These are phyloP conservation scores for Maudiozyma bulderi DNA, from an alignment of 805 yeast species.

Conservation along the genomic window DNA sequence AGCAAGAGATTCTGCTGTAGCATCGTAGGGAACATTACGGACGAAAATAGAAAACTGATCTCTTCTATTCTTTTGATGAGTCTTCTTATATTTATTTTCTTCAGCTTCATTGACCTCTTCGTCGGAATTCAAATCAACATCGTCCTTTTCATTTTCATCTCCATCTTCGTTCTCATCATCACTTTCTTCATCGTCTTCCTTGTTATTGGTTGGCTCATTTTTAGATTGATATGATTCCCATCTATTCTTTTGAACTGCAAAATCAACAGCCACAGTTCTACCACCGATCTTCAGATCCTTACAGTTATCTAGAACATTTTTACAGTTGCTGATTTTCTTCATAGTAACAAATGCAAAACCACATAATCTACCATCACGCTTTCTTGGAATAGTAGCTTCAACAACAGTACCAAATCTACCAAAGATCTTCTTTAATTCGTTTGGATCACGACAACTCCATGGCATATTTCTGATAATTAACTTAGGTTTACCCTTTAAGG, in stretches of 20 bases:
- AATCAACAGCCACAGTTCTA: slow-evolving; percentile 87
- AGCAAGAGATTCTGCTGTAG: slow-evolving; percentile 65
- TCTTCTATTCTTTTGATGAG: slow-evolving; percentile 41
- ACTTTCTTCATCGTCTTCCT: slow-evolving; percentile 32
- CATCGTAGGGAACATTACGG: slow-evolving; percentile 90
- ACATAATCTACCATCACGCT: slow-evolving; percentile 76
- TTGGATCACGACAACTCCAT: slow-evolving; percentile 83
- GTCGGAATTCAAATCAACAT: slow-evolving; percentile 29
- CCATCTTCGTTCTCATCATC: slow-evolving; percentile 31
- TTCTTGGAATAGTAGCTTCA: slow-evolving; percentile 83
- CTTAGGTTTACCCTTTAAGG: slow-evolving; percentile 70
- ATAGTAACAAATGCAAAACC: slow-evolving; percentile 94
- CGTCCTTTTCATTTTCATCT: slow-evolving; percentile 28
- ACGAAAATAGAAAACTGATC: slow-evolving; percentile 72
- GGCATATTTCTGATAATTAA: slow-evolving; percentile 87
- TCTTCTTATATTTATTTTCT: slow-evolving; percentile 28
- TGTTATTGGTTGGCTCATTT: slow-evolving; percentile 32
- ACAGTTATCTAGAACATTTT: slow-evolving; percentile 65
- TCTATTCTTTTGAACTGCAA: slow-evolving; percentile 78
- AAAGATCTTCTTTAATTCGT: slow-evolving; percentile 59
- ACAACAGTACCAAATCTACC: slow-evolving; percentile 74
- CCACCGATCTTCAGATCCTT: slow-evolving; percentile 76
- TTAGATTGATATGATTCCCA: slow-evolving; percentile 57
- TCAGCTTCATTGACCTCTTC: slow-evolving; percentile 27
- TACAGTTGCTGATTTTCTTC: slow-evolving; percentile 71